A percentile compares a stretch with the other conserved stretches of the same genome.
Conservation (phyloP, 1,284 basidiomycete species). For the Moesziomyces sp. region DNA sequence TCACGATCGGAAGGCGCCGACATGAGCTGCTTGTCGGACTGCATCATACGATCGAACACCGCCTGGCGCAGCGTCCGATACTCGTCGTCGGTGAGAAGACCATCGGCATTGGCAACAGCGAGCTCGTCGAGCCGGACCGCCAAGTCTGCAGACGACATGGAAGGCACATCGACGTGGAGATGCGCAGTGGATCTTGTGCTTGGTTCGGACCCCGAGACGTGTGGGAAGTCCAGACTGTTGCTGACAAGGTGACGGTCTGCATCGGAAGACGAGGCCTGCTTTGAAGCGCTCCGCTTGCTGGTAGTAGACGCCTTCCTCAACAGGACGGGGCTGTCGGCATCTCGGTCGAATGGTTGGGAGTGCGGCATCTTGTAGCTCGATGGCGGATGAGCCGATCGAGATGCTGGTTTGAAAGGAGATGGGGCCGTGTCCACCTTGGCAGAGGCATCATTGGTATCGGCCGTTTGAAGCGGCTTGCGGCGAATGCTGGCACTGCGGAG, state of each 20-base stretch:
- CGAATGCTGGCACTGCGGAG: constrained; percentile 1
- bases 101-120: constrained; percentile 58
- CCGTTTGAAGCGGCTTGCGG: not conserved
- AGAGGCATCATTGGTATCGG: not conserved
- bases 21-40: constrained; percentile 27
- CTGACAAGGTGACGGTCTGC: not conserved
- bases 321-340: constrained; percentile 6
- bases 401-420: not conserved
- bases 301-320: constrained; percentile 14
- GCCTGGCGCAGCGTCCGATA: constrained; percentile 53
- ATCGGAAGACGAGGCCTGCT: not conserved
- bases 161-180: constrained; percentile 14
- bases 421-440: not conserved
- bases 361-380: constrained; percentile 20
- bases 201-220: not conserved
- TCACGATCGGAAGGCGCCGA: constrained; percentile 16
- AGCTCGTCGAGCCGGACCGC: constrained; percentile 57
- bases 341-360: not conserved
- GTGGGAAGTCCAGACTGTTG: not conserved
- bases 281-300: constrained; percentile 6
- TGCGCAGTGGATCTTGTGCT: not conserved
- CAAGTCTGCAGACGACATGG: constrained; percentile 37
- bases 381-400: constrained; percentile 12
- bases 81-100: constrained; percentile 55
- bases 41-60: constrained; percentile 53